These are phyloP conservation scores for Cordyceps pruinosa DNA, from an alignment of 2,329 filamentous ascomycete genomes.

Conservation along the genomic window DNA sequence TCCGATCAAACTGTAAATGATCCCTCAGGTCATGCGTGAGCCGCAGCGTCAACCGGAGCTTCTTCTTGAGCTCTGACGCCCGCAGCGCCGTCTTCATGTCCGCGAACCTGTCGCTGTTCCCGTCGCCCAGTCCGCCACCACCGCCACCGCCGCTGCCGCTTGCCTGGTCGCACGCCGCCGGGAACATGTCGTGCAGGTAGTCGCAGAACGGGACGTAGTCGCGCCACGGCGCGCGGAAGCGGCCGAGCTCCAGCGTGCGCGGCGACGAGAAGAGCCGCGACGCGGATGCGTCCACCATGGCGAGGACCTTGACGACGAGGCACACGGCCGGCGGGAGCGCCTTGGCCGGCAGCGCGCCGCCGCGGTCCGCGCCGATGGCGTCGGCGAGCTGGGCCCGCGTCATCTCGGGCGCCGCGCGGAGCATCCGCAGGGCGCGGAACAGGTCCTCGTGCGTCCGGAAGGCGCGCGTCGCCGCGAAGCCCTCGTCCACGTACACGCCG, in stretches of 20 bases:
- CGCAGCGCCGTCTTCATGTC: neutral
- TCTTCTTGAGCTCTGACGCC: neutral
- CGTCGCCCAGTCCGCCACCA: neutral
- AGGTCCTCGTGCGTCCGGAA: neutral
- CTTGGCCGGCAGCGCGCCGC: neutral
- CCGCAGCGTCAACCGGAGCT: neutral
- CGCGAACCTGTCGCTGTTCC: neutral
- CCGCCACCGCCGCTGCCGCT: neutral
- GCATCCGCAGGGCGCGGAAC: neutral
- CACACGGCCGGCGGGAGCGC: neutral
- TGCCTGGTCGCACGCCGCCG: no score
- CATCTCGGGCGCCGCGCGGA: neutral
- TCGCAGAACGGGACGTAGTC: neutral
- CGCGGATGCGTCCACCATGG: neutral
- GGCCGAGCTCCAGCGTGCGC: neutral
- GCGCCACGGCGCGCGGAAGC: neutral
- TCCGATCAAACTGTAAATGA: neutral
- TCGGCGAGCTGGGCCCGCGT: neutral
- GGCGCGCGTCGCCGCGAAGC: neutral
- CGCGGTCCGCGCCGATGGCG: neutral
- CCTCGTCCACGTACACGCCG: neutral
- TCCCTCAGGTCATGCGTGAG: neutral
- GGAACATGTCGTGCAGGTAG: neutral
- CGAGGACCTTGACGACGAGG: neutral
- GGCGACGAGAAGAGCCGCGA: neutral